A percentile compares a stretch with the other conserved stretches of the same genome.
These are phyloP conservation scores for Penicillium canescens DNA, from an alignment of 495 filamentous ascomycete species.

Conservation along the genomic window DNA sequence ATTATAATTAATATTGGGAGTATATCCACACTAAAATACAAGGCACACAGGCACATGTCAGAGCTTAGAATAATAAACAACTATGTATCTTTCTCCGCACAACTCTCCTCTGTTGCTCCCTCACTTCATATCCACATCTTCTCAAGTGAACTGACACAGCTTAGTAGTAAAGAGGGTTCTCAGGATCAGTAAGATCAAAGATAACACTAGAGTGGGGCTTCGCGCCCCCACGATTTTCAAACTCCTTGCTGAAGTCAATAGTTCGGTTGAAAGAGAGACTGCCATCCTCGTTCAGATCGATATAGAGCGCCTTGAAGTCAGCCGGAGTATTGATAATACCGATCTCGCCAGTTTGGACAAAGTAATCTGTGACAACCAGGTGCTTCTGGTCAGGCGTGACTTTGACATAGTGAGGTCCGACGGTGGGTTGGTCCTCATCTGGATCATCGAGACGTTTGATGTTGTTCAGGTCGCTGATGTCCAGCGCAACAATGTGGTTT, in stretches of 20 bases:
- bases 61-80: not conserved
- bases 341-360: slow-evolving; percentile 63
- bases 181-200: slow-evolving; percentile 58
- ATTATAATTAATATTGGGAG: not conserved
- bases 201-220: slow-evolving; percentile 61
- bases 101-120: not conserved
- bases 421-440: slow-evolving; percentile 55
- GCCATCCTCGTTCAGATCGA: slow-evolving; percentile 57
- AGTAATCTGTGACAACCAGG: slow-evolving; percentile 63
- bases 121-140: not conserved
- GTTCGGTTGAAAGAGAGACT: slow-evolving; percentile 56
- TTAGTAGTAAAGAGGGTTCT: slow-evolving; percentile 43
- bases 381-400: slow-evolving; percentile 65
- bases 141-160: not conserved
- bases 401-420: slow-evolving; percentile 66
- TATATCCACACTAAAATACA: not conserved
- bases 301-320: slow-evolving; percentile 63
- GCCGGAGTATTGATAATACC: slow-evolving; percentile 62
- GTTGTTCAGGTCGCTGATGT: slow-evolving; percentile 61
- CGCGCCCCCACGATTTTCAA: slow-evolving; percentile 54
- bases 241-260: slow-evolving; percentile 57
- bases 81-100: not conserved
- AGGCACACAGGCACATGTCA: not conserved
- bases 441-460: slow-evolving; percentile 62
- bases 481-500: slow-evolving; percentile 64